phyloP scores from a whole-genome alignment of 2,329 filamentous ascomycete genomes.

The Lachnellula willkommii region DNA sequence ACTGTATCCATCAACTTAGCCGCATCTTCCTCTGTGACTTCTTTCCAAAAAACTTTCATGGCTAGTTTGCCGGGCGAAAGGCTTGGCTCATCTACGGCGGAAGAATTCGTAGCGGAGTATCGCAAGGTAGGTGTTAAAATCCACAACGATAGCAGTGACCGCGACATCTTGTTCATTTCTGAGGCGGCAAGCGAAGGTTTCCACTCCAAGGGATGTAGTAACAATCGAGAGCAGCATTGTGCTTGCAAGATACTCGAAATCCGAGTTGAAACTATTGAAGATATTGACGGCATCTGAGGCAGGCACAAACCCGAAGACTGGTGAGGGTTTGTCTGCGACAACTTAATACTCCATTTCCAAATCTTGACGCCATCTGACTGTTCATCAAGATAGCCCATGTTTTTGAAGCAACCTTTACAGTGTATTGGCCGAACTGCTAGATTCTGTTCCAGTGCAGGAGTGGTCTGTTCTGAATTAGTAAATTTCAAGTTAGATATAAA shows the following conservation, averaged over 20 bases:
- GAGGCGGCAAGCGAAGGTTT: background rate
- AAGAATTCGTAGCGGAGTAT: constrained; percentile 4
- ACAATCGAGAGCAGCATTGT: constrained; percentile 16
- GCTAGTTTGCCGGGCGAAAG: constrained; percentile 12
- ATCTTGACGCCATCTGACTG: constrained; percentile 22
- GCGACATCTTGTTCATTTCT: background rate
- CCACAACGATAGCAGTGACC: constrained; percentile 7
- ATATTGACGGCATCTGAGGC: constrained; percentile 7
- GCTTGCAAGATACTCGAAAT: constrained; percentile 13
- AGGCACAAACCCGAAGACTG: background rate
- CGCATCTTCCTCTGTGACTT: constrained; percentile 8
- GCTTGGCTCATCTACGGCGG: background rate
- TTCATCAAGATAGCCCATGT: constrained; percentile 24
- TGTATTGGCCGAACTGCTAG: constrained; percentile 4
- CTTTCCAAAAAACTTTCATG: constrained; percentile 29
- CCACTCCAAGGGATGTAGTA: constrained; percentile 13
- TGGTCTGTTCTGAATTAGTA: constrained; percentile 14
- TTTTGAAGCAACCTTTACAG: constrained; percentile 19
- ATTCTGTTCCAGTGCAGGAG: background rate
- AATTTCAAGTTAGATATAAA: constrained; percentile 4
- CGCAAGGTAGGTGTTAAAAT: constrained; percentile 8
- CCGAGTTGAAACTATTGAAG: constrained; percentile 17
- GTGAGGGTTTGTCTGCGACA: background rate
- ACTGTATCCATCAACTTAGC: constrained; percentile 30
- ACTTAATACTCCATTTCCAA: constrained; percentile 25